Conservation (phyloP, 2,329 filamentous ascomycete genomes). For the Ophiobolus disseminans region DNA sequence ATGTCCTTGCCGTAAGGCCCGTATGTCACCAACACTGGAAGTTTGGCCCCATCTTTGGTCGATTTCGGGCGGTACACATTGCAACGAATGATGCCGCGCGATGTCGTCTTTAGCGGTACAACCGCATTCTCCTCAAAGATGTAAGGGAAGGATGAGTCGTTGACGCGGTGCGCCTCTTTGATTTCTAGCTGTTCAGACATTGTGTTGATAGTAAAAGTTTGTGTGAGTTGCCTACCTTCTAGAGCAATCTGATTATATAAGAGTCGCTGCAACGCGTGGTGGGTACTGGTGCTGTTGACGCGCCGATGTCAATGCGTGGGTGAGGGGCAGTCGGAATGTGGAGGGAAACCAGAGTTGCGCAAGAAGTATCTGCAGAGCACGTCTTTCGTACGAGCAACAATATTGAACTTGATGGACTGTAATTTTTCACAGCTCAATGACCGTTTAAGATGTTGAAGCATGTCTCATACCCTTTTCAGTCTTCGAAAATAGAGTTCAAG, state of each 20-base stretch:
- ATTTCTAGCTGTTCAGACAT: slow-evolving; percentile 40
- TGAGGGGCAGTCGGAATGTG: slow-evolving; percentile 29
- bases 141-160: slow-evolving; percentile 52
- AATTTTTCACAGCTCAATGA: background rate
- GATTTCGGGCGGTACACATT: slow-evolving; percentile 60
- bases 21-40: slow-evolving; percentile 72
- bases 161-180: slow-evolving; percentile 42
- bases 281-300: slow-evolving; percentile 12
- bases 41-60: slow-evolving; percentile 42
- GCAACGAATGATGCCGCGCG: slow-evolving; percentile 54
- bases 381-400: too few species aligned
- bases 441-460: background rate
- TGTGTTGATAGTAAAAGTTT: slow-evolving; percentile 2
- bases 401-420: too few species aligned
- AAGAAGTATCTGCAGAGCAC: too few species aligned
- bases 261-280: slow-evolving; percentile 12
- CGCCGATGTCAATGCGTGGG: slow-evolving; percentile 5
- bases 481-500: too few species aligned
- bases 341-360: slow-evolving; percentile 12
- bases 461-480: too few species aligned
- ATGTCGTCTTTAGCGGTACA: slow-evolving; percentile 51
- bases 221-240: background rate
- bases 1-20: slow-evolving; percentile 79
- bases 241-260: slow-evolving; percentile 25
- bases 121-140: slow-evolving; percentile 60